Conservation (phyloP, 208 protist genomes). For the Trypanosoma vivax region DNA sequence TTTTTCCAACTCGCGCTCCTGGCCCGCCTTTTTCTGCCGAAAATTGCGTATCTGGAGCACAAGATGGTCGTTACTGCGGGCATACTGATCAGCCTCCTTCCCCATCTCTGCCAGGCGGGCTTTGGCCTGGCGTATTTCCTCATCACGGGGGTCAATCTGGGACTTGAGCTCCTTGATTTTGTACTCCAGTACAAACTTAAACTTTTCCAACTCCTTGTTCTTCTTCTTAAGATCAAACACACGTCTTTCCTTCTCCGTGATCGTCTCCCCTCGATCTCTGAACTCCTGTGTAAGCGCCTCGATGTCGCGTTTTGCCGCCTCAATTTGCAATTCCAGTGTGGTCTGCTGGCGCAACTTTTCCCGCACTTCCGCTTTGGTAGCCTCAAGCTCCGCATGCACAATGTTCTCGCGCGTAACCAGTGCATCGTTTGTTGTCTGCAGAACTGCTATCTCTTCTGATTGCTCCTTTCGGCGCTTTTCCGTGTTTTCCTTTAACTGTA, state of each 20-base stretch:
- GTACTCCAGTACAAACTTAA: slow-evolving; percentile 98
- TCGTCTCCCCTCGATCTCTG: slow-evolving; percentile 92
- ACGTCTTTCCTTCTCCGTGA: slow-evolving; percentile 95
- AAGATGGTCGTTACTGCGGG: slow-evolving; percentile 89
- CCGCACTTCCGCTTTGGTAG: slow-evolving; percentile 75
- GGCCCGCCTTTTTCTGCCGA: slow-evolving; percentile 90
- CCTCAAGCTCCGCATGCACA: slow-evolving; percentile 87
- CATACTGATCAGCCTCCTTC: slow-evolving; percentile 88
- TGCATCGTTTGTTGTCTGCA: slow-evolving; percentile 87
- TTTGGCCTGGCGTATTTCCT: slow-evolving; percentile 91
- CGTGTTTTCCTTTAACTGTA: slow-evolving; percentile 89
- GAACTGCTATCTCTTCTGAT: slow-evolving; percentile 71
- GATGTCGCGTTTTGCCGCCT: slow-evolving; percentile 91
- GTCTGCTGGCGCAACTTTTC: slow-evolving; percentile 82
- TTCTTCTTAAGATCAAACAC: slow-evolving; percentile 97
- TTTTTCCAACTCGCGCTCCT: slow-evolving; percentile 88
- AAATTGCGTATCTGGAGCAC: slow-evolving; percentile 90
- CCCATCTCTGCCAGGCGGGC: slow-evolving; percentile 94
- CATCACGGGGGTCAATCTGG: slow-evolving; percentile 96
- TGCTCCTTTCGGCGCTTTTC: slow-evolving; percentile 89
- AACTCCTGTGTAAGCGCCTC: slow-evolving; percentile 89
- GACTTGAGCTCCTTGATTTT: slow-evolving; percentile 97
- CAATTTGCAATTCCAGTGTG: slow-evolving; percentile 89
- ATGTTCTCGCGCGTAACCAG: slow-evolving; percentile 89
- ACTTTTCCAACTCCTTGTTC: slow-evolving; percentile 98